Conservation (phyloP, 176 grass and related monocot species). For the Triticum timopheevii region DNA sequence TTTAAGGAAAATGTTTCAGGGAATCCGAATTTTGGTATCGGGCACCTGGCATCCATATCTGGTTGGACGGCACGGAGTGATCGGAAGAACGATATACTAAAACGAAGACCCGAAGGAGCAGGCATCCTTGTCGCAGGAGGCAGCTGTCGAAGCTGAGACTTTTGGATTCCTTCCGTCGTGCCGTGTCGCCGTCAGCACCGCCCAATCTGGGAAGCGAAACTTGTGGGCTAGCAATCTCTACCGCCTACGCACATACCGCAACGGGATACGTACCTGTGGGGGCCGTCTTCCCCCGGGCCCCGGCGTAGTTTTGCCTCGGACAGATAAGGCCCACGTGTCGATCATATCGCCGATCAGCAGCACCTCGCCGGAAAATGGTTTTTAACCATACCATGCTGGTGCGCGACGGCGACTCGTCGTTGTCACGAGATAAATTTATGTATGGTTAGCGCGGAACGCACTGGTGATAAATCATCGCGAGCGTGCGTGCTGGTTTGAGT, state of each 20-base stretch:
- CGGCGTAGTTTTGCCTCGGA: neutral
- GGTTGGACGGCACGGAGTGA: neutral
- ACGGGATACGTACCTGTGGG: neutral
- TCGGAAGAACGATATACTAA: neutral
- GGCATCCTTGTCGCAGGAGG: neutral
- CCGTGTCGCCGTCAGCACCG: neutral
- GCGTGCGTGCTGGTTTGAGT: neutral
- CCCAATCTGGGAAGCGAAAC: neutral
- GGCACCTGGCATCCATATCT: neutral
- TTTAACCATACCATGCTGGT: neutral
- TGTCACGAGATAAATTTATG: neutral
- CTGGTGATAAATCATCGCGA: neutral
- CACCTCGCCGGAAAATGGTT: neutral
- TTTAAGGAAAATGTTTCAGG: neutral
- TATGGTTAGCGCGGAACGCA: neutral
- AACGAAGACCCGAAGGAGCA: neutral
- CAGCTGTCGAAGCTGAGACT: neutral
- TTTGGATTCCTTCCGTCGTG: neutral
- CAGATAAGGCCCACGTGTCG: neutral
- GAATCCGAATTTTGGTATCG: neutral
- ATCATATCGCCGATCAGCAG: neutral
- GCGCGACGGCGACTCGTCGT: neutral
- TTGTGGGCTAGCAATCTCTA: neutral
- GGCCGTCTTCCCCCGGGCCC: too few species aligned
- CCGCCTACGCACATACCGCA: neutral